A percentile compares a stretch with the other conserved stretches of the same genome.
phyloP scores from a whole-genome alignment of 176 grass and related monocot genomes.

The Carex pumila region DNA sequence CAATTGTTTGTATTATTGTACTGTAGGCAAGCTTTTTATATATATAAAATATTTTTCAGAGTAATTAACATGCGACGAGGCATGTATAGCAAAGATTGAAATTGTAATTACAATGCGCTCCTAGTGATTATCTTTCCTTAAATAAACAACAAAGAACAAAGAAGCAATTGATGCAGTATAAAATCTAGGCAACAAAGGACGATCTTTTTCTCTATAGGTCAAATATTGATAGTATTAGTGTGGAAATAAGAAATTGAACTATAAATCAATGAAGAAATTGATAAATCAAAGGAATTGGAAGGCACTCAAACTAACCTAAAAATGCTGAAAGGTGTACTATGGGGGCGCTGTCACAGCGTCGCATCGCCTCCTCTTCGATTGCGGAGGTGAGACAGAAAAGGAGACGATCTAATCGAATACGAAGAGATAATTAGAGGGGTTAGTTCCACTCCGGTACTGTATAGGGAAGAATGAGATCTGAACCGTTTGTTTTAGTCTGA shows the following conservation, averaged over 20 bases:
- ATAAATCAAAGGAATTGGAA: not conserved
- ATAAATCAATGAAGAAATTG: not conserved
- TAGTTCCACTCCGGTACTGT: too few relatives aligned
- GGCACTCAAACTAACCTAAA: not conserved
- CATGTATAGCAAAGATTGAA: too few relatives aligned
- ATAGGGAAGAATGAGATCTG: too few relatives aligned
- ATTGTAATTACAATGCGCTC: not conserved
- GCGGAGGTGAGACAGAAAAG: too few relatives aligned
- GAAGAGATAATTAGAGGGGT: too few relatives aligned
- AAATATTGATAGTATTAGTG: not conserved
- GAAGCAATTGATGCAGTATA: too few relatives aligned
- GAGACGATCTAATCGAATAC: too few relatives aligned
- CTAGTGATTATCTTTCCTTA: not conserved
- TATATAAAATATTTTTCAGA: too few relatives aligned
- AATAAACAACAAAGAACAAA: not conserved
- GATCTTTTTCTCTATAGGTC: not conserved
- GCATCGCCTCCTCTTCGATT: not conserved
- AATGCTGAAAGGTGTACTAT: not conserved
- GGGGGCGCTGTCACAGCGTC: not conserved
- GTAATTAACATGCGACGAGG: too few relatives aligned
- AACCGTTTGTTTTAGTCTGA: too few relatives aligned
- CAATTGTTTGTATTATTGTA: too few relatives aligned
- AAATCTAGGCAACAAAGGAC: not conserved
- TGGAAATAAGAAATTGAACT: not conserved
- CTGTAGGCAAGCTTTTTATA: too few relatives aligned